Evolutionary conservation across 2,329 filamentous ascomycete species (phyloP), one percentile per base, ranked within the genome.

Genomic region (Trichophyton schoenleinii): DNA sequence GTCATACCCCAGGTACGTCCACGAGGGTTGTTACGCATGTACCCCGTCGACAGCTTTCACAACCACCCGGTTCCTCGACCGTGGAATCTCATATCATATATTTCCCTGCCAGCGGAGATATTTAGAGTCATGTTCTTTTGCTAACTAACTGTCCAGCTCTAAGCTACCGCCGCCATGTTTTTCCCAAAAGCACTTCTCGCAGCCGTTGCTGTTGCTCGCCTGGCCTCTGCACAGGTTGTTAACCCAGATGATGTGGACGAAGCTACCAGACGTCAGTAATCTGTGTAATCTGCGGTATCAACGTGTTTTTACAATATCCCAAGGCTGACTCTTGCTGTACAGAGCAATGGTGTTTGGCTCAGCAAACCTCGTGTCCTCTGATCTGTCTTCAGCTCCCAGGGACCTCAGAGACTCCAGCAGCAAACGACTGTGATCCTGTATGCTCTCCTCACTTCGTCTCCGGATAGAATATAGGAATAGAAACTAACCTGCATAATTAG

Each of bases 321-420:
- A 13, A 6, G 6, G 3, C 55, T 42, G 44, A 58, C 55, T 18
- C 15, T 15, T 42, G 9, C 34, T 44, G 31, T 49, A 65, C 64
- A 78, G 74, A 70, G 8, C 65, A 71, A 61, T 79, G 77, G 77
- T 79, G 77, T 65, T 61, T 66, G 44, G 68, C 71, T 42, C 77
- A 79, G 63, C 70, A 69, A 25, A 69, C 72, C 3, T 67, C 74
- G 13, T 79, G 77, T 60, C 77, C 76, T 4, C 70, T 79, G 48
- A 70, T 79, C 58, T 79, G 77, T 62, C 67, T 75, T 42, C 76
- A 79, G 63, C 62, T 75, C 20, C 67, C 68, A 15, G 72, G 70
- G 53, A 68, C 74, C 22, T 69, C 71, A 1, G 70, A 70, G 1
- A 61, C 62, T 2, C 73, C 75, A 4, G 62, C 66, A 4, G 60